These are phyloP conservation scores for Clitoria ternatea DNA, from an alignment of 306 rosid genomes.

Conservation along the genomic window DNA sequence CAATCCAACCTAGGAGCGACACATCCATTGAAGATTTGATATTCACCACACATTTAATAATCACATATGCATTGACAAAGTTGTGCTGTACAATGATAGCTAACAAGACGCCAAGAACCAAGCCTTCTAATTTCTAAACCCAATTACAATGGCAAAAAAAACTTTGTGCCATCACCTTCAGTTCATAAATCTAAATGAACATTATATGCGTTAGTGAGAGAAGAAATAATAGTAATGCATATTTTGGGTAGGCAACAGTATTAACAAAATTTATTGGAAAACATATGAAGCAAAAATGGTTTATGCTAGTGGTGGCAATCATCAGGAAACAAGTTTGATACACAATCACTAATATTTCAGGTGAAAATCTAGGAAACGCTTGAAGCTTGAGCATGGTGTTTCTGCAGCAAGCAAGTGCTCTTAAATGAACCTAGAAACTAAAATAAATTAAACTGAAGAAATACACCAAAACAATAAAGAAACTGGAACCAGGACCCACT, in stretches of 20 bases:
- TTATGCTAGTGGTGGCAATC: not conserved
- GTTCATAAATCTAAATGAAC: not conserved
- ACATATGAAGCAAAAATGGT: not conserved
- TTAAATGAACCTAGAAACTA: conserved; percentile 68
- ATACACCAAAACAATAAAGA: conserved; percentile 50
- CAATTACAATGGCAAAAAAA: not conserved
- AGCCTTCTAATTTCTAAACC: not conserved
- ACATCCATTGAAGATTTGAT: not conserved
- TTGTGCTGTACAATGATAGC: not conserved
- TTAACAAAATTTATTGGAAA: not conserved
- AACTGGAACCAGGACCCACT: conserved; percentile 60
- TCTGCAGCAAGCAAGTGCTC: conserved; percentile 65
- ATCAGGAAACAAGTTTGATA: not conserved
- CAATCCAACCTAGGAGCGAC: conserved; percentile 70
- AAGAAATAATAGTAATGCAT: not conserved
- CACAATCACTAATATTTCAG: not conserved
- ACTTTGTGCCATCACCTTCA: not conserved
- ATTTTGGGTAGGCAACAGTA: not conserved
- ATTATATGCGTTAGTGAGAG: not conserved
- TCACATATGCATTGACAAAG: not conserved
- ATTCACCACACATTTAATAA: conserved; percentile 14
- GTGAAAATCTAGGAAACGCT: conserved; percentile 21
- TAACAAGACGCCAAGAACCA: conserved; percentile 1
- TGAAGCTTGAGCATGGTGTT: conserved; percentile 60
- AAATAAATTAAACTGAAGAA: conserved; percentile 58